Evolutionary conservation across 2,329 filamentous ascomycete genomes (phyloP), one percentile per base, ranked within the genome.

Genomic region (Penicillium sp.): DNA sequence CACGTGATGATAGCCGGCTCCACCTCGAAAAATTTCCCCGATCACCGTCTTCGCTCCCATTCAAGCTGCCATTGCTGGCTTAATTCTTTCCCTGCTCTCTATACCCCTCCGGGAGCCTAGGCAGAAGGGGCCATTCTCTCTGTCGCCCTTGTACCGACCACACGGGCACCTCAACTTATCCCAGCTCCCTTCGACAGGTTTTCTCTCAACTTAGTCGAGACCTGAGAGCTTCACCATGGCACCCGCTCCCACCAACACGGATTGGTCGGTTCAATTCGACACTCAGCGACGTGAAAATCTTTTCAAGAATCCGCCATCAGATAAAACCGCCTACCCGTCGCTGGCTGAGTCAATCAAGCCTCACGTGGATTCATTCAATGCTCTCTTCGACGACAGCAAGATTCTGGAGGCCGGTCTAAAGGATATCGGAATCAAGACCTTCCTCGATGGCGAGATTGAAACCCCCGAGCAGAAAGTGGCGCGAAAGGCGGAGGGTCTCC

Each of bases 281-380:
- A 95, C 90, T 4, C 76, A 92, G 54, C 86, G 90, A 54, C 87
- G 93, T 65, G 90, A 99, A 68, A 82, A 89, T 47, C 87, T 99
- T 21, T 99, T 99, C 73, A 82, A 84, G 65, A 86, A 95, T 62
- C 93, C 94, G 16, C 93, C 94, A 0, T 87, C 84, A 66, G 92
- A 97, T 70, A 87, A 85, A 63, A 88, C 88, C 9, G 90, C 93
- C 53, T 97, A 95, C 68, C 94, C 94, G 13, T 83, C 88, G 21
- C 84, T 99, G 44, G 87, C 92, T 65, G 83, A 83, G 56, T 89
- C 93, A n/a, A 86, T 97, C 54, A 82, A 89, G 60, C 94, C 94
- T 45, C 94, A 99, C 73, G 88, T 97, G 64, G 87, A 96, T 67
- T 94, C 94, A 6, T 99, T 96, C 83, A 96, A 99, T 78, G 86